A percentile compares a stretch with the other conserved stretches of the same genome.
phyloP scores from a whole-genome alignment of 176 grass and related monocot genomes.

The Phyllostachys edulis region DNA sequence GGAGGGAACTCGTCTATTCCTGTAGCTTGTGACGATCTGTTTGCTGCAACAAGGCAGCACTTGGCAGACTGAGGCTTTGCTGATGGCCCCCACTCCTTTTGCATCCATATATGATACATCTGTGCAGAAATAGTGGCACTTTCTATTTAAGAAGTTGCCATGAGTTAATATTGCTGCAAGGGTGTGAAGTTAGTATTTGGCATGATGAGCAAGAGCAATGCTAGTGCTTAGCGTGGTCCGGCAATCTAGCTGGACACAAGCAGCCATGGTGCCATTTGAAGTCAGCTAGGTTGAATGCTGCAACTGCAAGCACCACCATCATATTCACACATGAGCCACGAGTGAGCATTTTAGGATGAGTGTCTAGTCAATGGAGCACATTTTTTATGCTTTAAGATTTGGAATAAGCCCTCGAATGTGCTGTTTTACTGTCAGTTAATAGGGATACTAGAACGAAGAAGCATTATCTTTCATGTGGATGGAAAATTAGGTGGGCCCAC shows the following conservation, averaged over 20 bases:
- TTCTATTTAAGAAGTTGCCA: slow-evolving; percentile 1
- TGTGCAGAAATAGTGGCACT: not conserved
- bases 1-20: not conserved
- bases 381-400: not conserved
- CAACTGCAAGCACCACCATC: not conserved
- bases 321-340: not conserved
- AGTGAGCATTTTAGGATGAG: not conserved
- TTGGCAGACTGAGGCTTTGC: not conserved
- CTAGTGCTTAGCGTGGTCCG: not conserved
- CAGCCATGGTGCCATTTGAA: not conserved
- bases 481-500: not conserved
- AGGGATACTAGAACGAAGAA: not conserved
- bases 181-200: not conserved
- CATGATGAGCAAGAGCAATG: not conserved
- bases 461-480: not conserved
- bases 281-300: slow-evolving; percentile 11
- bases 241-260: not conserved
- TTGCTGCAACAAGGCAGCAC: not conserved
- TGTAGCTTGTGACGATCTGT: not conserved
- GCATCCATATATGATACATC: not conserved
- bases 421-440: not conserved
- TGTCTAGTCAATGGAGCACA: not conserved
- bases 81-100: not conserved
- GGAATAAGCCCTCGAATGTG: not conserved
- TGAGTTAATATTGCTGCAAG: not conserved